phyloP scores from a whole-genome alignment of 768 basidiomycete species.

The Jaapia argillacea region DNA sequence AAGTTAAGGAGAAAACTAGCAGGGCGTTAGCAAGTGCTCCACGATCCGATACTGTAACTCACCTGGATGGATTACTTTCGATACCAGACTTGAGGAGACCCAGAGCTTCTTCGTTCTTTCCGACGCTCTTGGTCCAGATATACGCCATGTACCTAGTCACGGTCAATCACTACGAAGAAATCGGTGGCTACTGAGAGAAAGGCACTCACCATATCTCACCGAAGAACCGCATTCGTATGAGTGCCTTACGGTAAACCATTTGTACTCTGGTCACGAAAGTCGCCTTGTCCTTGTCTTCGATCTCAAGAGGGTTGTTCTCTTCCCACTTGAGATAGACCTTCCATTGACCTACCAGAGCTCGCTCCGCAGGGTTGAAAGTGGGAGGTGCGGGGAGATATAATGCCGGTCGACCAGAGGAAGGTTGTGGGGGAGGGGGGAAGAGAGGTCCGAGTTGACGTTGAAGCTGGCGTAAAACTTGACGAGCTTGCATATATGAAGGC shows the following conservation, averaged over 20 bases:
- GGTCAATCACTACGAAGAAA: neutral
- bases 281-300: conserved; percentile 73
- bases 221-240: conserved; percentile 89
- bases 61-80: conserved; percentile 82
- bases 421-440: conserved; percentile 37
- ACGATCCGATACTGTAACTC: conserved; percentile 11
- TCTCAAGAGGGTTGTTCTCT: conserved; percentile 85
- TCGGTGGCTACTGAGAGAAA: neutral
- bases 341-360: conserved; percentile 77
- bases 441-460: conserved; percentile 56
- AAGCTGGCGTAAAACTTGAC: conserved; percentile 78
- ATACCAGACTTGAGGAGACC: conserved; percentile 77
- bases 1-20: conserved; percentile 83
- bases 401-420: conserved; percentile 27
- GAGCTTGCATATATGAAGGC: conserved; percentile 91
- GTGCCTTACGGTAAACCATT: conserved; percentile 80
- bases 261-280: conserved; percentile 62
- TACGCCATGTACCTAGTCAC: conserved; percentile 82
- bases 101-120: conserved; percentile 74
- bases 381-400: conserved; percentile 63
- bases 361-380: conserved; percentile 63
- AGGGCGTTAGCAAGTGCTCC: conserved; percentile 1
- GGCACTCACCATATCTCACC: conserved; percentile 80
- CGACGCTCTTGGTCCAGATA: conserved; percentile 65
- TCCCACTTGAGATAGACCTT: conserved; percentile 93